Conservation (phyloP, 139 green algal species). For the Micractinium conductrix region DNA sequence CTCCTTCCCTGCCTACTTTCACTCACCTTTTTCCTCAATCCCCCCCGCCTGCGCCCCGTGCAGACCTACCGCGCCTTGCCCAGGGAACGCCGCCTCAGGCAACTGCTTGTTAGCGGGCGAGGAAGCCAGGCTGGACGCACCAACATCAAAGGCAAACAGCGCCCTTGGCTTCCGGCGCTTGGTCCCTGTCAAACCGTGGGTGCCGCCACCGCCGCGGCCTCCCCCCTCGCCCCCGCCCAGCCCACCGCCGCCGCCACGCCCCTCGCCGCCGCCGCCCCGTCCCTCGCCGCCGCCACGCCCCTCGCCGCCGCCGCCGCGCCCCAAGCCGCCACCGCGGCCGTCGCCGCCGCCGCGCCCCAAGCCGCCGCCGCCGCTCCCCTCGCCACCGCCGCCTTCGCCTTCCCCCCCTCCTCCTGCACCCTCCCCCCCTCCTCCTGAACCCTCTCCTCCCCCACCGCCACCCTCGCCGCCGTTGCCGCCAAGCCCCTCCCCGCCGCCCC, state of each 20-base stretch:
- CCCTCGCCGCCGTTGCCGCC: too few relatives aligned
- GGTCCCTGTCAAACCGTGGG: background rate
- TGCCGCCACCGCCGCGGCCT: background rate
- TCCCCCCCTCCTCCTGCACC: too few relatives aligned
- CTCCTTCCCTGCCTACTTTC: background rate
- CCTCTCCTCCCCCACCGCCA: too few relatives aligned
- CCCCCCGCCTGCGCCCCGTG: background rate
- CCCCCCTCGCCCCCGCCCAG: background rate
- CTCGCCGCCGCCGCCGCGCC: too few relatives aligned
- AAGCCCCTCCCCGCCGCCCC: too few relatives aligned
- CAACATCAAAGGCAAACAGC: background rate
- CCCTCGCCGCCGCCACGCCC: too few relatives aligned
- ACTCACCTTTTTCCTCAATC: background rate
- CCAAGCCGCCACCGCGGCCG: background rate
- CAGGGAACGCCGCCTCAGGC: background rate
- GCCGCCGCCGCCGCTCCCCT: too few relatives aligned
- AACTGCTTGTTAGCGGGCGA: background rate
- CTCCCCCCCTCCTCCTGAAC: too few relatives aligned
- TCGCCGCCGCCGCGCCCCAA: too few relatives aligned
- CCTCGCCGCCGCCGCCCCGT: too few relatives aligned
- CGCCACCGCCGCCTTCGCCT: too few relatives aligned
- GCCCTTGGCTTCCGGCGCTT: background rate
- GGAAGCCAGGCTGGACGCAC: background rate
- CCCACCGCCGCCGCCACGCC: background rate
- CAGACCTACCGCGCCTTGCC: background rate